Evolutionary conservation across 306 rosid species (phyloP).

Genomic region (Hippophae rhamnoides): DNA sequence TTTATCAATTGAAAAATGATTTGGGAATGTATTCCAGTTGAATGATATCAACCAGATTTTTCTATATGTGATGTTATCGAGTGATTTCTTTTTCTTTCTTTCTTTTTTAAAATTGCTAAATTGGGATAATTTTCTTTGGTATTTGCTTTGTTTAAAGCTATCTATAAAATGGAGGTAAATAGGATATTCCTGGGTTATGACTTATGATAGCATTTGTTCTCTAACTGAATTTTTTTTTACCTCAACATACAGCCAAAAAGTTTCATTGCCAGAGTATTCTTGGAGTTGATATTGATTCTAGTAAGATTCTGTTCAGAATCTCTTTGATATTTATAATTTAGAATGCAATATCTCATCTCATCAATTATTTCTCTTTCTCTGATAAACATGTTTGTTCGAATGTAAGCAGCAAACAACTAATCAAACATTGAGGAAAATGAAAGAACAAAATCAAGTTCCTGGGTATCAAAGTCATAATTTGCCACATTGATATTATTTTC

Average conservation of each 20-base stretch:
- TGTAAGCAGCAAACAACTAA: no score
- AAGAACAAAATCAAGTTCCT: no score
- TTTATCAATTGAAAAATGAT: no score
- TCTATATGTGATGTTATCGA: not conserved
- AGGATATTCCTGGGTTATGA: not conserved
- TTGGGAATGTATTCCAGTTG: no score
- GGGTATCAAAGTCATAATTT: no score
- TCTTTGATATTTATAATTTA: not conserved
- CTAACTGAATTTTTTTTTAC: not conserved
- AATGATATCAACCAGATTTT: not conserved
- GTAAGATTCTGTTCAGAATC: slow-evolving; percentile 42
- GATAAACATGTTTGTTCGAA: no score
- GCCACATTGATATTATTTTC: no score
- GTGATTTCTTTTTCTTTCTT: not conserved
- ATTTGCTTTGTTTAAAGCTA: no score
- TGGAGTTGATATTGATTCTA: slow-evolving; percentile 80
- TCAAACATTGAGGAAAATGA: no score
- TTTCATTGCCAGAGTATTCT: slow-evolving; percentile 67
- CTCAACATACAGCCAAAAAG: slow-evolving; percentile 48
- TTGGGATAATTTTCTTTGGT: no score
- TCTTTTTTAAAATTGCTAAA: not conserved
- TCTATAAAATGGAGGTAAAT: not conserved
- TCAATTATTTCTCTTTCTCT: no score
- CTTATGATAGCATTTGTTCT: slow-evolving; percentile 1
- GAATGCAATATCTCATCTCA: not conserved